Evolutionary conservation across 2,329 filamentous ascomycete species (phyloP).

Genomic region (Stagonosporopsis vannaccii): DNA sequence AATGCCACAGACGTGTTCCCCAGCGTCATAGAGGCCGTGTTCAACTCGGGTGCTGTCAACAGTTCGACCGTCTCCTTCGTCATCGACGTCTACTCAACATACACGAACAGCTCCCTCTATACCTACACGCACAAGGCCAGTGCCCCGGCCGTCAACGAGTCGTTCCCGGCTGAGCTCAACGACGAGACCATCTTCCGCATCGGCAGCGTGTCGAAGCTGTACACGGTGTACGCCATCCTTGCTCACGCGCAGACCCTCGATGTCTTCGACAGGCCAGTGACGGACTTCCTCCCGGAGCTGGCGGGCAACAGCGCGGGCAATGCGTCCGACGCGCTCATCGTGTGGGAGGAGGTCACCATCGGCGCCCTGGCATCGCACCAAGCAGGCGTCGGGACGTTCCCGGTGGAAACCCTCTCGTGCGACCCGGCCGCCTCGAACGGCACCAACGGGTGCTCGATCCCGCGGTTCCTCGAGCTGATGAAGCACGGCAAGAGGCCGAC

Average conservation of each 20-base stretch:
- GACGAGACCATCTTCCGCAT: background rate
- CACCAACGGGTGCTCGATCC: background rate
- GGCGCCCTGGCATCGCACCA: background rate
- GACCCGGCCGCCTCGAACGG: background rate
- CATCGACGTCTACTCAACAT: background rate
- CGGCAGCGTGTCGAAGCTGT: background rate
- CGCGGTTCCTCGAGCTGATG: background rate
- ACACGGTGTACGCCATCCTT: background rate
- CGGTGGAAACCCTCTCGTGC: background rate
- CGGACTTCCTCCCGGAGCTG: background rate
- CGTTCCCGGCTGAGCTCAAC: background rate
- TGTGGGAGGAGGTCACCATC: background rate
- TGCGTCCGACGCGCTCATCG: background rate
- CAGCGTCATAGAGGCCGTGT: background rate
- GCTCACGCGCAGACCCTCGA: background rate
- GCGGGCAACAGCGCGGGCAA: background rate
- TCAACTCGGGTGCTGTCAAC: background rate
- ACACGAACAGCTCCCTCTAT: background rate
- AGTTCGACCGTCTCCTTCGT: background rate
- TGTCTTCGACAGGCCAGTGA: background rate
- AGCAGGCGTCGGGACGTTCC: background rate
- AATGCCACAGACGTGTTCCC: background rate
- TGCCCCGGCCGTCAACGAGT: background rate
- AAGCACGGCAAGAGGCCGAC: background rate
- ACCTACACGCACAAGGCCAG: background rate